phyloP scores from a whole-genome alignment of 495 filamentous ascomycete genomes.

The Podospora bellae-mahoneyi region DNA sequence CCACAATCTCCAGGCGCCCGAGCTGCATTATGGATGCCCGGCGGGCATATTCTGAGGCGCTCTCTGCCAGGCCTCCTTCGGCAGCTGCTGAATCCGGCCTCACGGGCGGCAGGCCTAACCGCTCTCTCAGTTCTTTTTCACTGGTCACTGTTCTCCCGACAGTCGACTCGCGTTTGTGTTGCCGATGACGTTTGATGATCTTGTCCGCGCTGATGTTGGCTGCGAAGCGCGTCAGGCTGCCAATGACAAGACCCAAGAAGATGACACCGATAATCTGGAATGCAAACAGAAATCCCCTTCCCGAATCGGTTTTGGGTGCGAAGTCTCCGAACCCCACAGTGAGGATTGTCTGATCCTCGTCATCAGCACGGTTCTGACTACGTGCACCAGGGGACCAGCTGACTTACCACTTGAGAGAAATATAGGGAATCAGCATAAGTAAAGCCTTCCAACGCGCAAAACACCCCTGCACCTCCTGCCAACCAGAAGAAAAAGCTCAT shows the following conservation, averaged over 20 bases:
- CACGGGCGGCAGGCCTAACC: slow-evolving; percentile 39
- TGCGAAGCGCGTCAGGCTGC: slow-evolving; percentile 64
- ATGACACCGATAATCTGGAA: slow-evolving; percentile 74
- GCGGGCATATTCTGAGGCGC: slow-evolving; percentile 10
- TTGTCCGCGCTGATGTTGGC: slow-evolving; percentile 62
- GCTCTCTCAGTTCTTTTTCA: slow-evolving; percentile 42
- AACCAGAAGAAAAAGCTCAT: slow-evolving; percentile 71
- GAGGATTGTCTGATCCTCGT: slow-evolving; percentile 40
- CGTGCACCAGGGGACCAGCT: background rate
- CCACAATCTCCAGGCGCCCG: slow-evolving; percentile 36
- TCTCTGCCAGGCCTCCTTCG: background rate
- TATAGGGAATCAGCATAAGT: slow-evolving; percentile 65
- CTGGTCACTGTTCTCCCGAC: slow-evolving; percentile 53
- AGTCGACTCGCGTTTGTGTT: slow-evolving; percentile 55
- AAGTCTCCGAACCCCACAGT: slow-evolving; percentile 71
- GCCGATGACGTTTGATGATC: slow-evolving; percentile 61
- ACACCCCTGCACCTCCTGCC: slow-evolving; percentile 63
- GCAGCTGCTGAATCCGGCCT: background rate
- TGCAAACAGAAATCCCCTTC: slow-evolving; percentile 61
- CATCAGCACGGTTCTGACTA: background rate
- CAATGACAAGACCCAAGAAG: slow-evolving; percentile 70
- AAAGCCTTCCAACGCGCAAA: slow-evolving; percentile 62
- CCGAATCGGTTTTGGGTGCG: slow-evolving; percentile 43
- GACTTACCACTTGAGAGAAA: slow-evolving; percentile 56
- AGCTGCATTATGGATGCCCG: slow-evolving; percentile 35